Evolutionary conservation across 164 flowering plant species (phyloP).

Genomic region (Platanus orientalis): DNA sequence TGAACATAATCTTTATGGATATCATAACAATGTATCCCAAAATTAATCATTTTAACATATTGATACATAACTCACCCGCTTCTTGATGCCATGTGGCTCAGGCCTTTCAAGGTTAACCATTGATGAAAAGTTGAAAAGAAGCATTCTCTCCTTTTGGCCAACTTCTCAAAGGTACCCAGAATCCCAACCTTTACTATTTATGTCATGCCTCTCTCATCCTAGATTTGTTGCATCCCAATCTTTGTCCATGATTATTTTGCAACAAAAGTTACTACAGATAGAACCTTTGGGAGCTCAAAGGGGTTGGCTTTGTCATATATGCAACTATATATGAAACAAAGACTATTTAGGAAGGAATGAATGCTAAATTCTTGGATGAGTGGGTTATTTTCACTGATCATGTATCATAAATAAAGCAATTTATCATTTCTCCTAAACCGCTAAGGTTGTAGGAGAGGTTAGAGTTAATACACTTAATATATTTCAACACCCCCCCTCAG

Average conservation of each 20-base stretch:
- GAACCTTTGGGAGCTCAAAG: constrained; percentile 68
- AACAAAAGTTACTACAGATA: constrained; percentile 70
- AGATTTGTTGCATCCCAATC: too few species aligned
- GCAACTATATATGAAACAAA: constrained; percentile 77
- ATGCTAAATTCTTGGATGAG: constrained; percentile 78
- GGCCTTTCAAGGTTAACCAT: constrained; percentile 80
- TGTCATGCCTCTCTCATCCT: too few species aligned
- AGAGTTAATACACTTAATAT: too few species aligned
- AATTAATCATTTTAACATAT: not conserved
- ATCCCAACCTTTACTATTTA: too few species aligned
- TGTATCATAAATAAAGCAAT: too few species aligned
- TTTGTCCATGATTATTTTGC: constrained; percentile 14
- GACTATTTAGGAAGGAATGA: constrained; percentile 70
- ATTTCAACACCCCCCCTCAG: too few species aligned
- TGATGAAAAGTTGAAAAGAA: constrained; percentile 61
- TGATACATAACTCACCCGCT: not conserved
- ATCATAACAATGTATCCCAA: not conserved
- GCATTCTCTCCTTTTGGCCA: constrained; percentile 78
- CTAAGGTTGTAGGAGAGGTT: too few species aligned
- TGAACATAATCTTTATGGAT: not conserved
- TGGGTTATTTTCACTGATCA: constrained; percentile 97
- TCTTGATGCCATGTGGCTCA: constrained; percentile 20
- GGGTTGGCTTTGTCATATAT: constrained; percentile 82
- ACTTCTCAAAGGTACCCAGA: constrained; percentile 41
- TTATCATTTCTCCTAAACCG: too few species aligned